Percentiles rank a stretch among this genome's conserved stretches.
phyloP scores from a whole-genome alignment of 2,329 filamentous ascomycete genomes.

The Cladosporium oxysporum region DNA sequence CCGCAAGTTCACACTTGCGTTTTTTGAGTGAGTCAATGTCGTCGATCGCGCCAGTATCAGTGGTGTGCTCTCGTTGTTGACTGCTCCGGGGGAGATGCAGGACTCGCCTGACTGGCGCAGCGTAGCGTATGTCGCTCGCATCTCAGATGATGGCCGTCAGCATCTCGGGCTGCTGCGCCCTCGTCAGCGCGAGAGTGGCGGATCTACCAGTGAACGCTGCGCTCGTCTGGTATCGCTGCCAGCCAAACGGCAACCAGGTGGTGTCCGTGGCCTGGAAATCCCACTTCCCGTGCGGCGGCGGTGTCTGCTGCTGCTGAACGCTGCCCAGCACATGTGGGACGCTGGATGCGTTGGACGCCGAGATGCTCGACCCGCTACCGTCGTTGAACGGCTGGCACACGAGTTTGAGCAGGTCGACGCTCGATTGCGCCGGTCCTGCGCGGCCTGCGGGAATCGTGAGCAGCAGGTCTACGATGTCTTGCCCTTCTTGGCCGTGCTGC shows the following conservation, averaged over 20 bases:
- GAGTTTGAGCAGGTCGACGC: constrained; percentile 10
- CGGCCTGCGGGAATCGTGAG: constrained; percentile 5
- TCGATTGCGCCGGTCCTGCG: constrained; percentile 13
- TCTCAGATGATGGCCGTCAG: not conserved
- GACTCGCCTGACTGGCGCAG: not conserved
- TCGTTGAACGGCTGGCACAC: constrained; percentile 19
- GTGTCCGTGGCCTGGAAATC: not conserved
- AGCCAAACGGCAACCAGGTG: constrained; percentile 14
- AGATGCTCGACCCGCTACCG: not conserved
- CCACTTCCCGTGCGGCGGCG: not conserved
- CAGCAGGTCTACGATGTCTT: constrained; percentile 10
- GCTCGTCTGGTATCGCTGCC: constrained; percentile 18
- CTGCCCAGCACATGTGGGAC: not conserved
- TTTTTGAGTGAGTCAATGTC: not conserved
- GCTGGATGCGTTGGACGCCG: not conserved
- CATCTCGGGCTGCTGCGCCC: constrained; percentile 13
- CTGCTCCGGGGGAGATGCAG: not conserved
- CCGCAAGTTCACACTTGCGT: not conserved
- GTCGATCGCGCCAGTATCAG: not conserved
- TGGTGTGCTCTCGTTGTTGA: not conserved
- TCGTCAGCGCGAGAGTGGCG: constrained; percentile 9
- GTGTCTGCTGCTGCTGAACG: not conserved
- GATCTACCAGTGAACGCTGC: constrained; percentile 5
- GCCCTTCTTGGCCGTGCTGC: not conserved
- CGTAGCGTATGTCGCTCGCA: not conserved